These are phyloP conservation scores for Odontarrhena argentea DNA, from an alignment of 345 rosid genomes.

Conservation along the genomic window DNA sequence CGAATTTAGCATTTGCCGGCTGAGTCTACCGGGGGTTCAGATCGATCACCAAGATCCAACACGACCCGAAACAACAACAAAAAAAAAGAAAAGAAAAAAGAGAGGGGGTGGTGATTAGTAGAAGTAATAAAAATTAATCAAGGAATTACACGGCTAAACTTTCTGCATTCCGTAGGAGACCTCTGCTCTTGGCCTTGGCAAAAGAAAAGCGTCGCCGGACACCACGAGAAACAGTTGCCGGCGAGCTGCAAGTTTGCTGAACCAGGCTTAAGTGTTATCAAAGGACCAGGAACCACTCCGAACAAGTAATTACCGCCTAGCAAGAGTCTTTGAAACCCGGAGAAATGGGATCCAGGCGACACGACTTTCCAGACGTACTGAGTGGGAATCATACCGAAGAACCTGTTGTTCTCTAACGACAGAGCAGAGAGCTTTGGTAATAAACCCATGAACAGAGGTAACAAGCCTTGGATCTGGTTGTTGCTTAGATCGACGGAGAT, in stretches of 20 bases:
- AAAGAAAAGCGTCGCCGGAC: constrained; percentile 70
- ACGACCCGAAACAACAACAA: neutral
- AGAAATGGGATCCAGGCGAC: constrained; percentile 48
- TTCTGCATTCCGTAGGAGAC: constrained; percentile 64
- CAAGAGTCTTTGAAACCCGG: constrained; percentile 68
- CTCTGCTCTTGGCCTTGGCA: constrained; percentile 78
- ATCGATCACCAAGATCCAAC: neutral
- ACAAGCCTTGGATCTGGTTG: constrained; percentile 49
- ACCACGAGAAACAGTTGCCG: constrained; percentile 72
- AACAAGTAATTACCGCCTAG: constrained; percentile 83
- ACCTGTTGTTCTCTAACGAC: constrained; percentile 52
- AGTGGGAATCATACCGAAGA: constrained; percentile 64
- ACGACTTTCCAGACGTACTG: constrained; percentile 53
- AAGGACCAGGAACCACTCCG: constrained; percentile 70
- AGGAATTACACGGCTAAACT: constrained; percentile 44
- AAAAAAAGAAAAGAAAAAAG: neutral
- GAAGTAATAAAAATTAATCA: constrained; percentile 1
- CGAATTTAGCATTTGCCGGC: constrained; percentile 4
- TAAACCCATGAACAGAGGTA: constrained; percentile 52
- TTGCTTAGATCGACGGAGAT: constrained; percentile 57
- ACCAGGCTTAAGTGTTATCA: constrained; percentile 64
- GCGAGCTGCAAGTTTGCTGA: constrained; percentile 57
- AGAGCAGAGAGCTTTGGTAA: constrained; percentile 59
- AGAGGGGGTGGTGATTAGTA: neutral
- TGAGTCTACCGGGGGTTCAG: too few species aligned